Evolutionary conservation across 371 early-diverging fungal species (phyloP), one percentile per base, ranked within the genome.

Genomic region (Saksenaea vasiformis): DNA sequence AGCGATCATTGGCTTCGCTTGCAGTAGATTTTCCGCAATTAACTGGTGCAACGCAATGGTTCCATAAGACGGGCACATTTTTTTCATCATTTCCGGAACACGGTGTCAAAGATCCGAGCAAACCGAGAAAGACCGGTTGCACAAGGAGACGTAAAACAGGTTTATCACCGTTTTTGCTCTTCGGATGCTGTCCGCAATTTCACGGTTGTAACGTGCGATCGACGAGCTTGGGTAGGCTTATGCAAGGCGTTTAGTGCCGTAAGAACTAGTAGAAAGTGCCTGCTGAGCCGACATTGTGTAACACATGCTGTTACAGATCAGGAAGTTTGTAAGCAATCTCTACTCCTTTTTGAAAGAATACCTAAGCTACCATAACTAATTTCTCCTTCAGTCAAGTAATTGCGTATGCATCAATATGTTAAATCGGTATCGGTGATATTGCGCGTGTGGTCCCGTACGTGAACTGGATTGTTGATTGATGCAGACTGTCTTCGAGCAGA

Each of bases 281-380:
- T 22, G 51, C 51, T 47, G 51, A 47, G 51, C 51, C 51, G 11
- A 47, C 39, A 11, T 47, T 22, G 51, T 47, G 51, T 47, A 47
- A 47, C 51, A 2, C 22, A 31, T 31, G 22, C n/a, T 22, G 51
- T 47, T 47, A 47, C 51, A 47, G 51, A 47, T 47, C 51, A 47
- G 51, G 22, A 47, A 47, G 22, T 47, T 4, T 10, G 51, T 47
- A 47, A 47, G 51, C 51, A 47, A 47, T 31, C 31, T 31, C 2
- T 7, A 31, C 2, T 31, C 31, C 7, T 7, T 2, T 4, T 31
- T 31, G 31, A 31, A 31, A 31, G 31, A 31, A 7, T 7, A 7
- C 4, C 2, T 31, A 31, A 4, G 7, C 31, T 7, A 31, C 7
- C 31, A 31, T 7, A 31, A 31, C 7, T 31, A 31, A 31, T 4